Evolutionary conservation across 257 asterid genomes (phyloP), one percentile per base, ranked within the genome.

Genomic region (Nicotiana undulata): DNA sequence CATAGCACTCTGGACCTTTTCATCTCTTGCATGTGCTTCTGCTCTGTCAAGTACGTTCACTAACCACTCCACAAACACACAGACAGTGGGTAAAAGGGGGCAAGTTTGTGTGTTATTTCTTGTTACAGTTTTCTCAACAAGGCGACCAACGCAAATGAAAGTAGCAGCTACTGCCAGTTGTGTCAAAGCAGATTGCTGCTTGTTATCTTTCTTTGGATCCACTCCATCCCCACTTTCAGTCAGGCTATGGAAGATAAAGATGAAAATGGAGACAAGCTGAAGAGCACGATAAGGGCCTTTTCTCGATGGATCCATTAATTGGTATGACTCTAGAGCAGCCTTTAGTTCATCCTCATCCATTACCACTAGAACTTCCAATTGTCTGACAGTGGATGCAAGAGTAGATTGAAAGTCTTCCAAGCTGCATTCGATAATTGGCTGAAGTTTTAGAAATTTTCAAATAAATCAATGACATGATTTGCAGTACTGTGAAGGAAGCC

Each of bases 1-100:
- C 81, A 90, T 66, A 12, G 96, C 90, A 82, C 81, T 89, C 81
- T 13, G 70, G 64, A 93, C 95, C 81, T 88, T 89, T 80, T 89
- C 89, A 81, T 92, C 94, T 7, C 81, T 83, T 65, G 82, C 84
- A 55, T 83, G 82, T 70, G 58, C 61, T 83, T 87, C 89, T 9
- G 83, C 81, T 22, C 68, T 79, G 61, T 89, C 93, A 79, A 92
- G 76, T n/a, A 85, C 53, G 84, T 86, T 91, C 0, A 65, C 91
- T 58, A 95, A 83, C 99, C 99, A 95, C 90, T 95, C 98, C 7
- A 88, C 63, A 83, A 95, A 95, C 53, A 87, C 93, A 2, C 87
- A 85, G 52, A 91, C 84, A 0, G 97, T 89, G n/a, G 99, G 97
- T 78, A 89, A 85, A 82, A 95, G 93, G 6, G 93, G 90, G 88